Percentiles rank a stretch among this genome's conserved stretches.
phyloP scores from a whole-genome alignment of 2,329 filamentous ascomycete genomes.

The Cytospora schulzeri region DNA sequence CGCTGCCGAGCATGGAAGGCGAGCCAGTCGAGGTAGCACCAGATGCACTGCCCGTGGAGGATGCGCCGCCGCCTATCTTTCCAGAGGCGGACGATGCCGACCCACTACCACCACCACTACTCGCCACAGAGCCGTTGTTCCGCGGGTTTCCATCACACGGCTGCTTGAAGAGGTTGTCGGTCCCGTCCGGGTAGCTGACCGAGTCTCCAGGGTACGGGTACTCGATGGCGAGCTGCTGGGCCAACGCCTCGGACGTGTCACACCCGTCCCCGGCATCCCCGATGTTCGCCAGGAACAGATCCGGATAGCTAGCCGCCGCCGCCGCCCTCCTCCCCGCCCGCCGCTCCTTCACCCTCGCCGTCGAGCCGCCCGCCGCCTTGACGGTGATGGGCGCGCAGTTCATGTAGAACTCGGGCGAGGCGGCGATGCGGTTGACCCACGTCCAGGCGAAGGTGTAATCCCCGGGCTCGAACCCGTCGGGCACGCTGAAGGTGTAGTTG shows the following conservation, averaged over 20 bases:
- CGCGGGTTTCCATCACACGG: slow-evolving; percentile 37
- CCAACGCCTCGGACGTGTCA: slow-evolving; percentile 50
- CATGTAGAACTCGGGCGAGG: slow-evolving; percentile 76
- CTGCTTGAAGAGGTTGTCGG: slow-evolving; percentile 37
- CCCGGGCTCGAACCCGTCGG: slow-evolving; percentile 60
- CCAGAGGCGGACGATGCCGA: not conserved
- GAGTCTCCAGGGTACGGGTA: slow-evolving; percentile 66
- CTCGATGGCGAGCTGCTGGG: slow-evolving; percentile 45
- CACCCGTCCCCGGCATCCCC: slow-evolving; percentile 49
- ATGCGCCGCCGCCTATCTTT: too few relatives aligned
- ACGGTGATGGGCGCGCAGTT: slow-evolving; percentile 70
- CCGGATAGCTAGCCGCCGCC: slow-evolving; percentile 52
- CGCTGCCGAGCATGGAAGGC: not conserved
- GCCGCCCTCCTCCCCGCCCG: slow-evolving; percentile 19
- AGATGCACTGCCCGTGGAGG: not conserved
- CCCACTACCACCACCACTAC: too few relatives aligned
- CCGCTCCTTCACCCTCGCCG: slow-evolving; percentile 24
- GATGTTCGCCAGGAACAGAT: slow-evolving; percentile 72
- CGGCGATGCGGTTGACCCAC: slow-evolving; percentile 69
- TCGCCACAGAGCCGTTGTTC: slow-evolving; percentile 5
- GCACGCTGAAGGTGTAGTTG: slow-evolving; percentile 61
- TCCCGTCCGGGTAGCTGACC: slow-evolving; percentile 46
- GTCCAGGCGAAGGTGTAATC: slow-evolving; percentile 73
- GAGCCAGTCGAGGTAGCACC: not conserved
- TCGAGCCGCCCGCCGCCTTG: slow-evolving; percentile 33